Percentiles rank a stretch among this genome's conserved stretches.
Conservation (phyloP, 2,329 filamentous ascomycete species). For the Colletotrichum navitas region DNA sequence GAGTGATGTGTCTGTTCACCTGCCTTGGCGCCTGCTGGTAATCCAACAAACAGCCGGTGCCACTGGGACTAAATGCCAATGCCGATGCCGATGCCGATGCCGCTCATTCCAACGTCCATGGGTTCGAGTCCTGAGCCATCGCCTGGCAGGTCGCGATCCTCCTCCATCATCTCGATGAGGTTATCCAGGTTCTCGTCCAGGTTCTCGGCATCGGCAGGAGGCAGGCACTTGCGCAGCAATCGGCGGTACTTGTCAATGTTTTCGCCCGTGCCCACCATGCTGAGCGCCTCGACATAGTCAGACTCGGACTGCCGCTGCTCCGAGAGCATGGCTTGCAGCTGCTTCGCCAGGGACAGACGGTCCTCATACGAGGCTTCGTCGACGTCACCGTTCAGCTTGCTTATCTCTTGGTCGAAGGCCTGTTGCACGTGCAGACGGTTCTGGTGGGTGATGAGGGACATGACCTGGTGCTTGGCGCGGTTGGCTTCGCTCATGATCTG, state of each 20-base stretch:
- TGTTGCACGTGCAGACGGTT: constrained; percentile 66
- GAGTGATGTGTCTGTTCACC: neutral
- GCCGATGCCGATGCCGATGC: constrained; percentile 29
- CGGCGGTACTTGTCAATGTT: constrained; percentile 80
- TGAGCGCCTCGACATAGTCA: constrained; percentile 77
- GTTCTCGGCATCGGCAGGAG: constrained; percentile 74
- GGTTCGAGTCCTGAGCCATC: constrained; percentile 49
- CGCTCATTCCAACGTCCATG: constrained; percentile 45
- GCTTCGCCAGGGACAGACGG: constrained; percentile 68
- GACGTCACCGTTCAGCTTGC: constrained; percentile 60
- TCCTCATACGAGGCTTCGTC: constrained; percentile 64
- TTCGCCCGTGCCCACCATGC: constrained; percentile 77
- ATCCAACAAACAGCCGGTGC: neutral
- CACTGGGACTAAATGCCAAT: constrained; percentile 30
- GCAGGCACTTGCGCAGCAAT: constrained; percentile 76
- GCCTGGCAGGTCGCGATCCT: constrained; percentile 64
- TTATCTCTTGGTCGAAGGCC: constrained; percentile 65
- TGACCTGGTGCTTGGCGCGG: constrained; percentile 60
- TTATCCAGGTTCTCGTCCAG: constrained; percentile 74
- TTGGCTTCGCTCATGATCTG: constrained; percentile 66
- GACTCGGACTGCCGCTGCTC: constrained; percentile 73
- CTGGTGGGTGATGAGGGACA: constrained; percentile 64
- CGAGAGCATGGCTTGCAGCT: constrained; percentile 67
- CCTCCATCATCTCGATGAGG: constrained; percentile 73
- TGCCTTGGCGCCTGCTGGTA: neutral